Evolutionary conservation across 2,329 filamentous ascomycete species (phyloP), one percentile per base, ranked within the genome.

Genomic region (Didymella pinodella): DNA sequence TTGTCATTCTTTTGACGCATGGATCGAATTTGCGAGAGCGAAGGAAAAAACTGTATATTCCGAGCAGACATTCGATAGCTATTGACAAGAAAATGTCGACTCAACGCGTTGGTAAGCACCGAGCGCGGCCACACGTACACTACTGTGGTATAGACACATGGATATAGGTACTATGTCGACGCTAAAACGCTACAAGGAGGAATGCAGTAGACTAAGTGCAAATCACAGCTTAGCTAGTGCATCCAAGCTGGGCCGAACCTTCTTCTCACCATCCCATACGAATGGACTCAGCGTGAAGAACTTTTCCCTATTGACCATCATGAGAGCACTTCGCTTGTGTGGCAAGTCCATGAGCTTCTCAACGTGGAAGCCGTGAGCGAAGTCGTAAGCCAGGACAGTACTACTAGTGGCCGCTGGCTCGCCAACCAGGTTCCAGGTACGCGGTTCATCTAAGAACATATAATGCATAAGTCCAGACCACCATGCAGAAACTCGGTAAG

Each of bases 401-500:
- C 81, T 84, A 68, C 90, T 90, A 4, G 87, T 90, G 58, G 85
- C 86, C 73, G 90, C 89, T 32, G 91, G 90, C 79, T 94, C 91
- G 61, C 88, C 88, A 1, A 86, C 84, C 6, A 84, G 78, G 54
- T 80, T 80, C 63, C 74, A 79, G 0, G 84, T 86, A 6, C 85
- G 81, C 25, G 83, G 82, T 58, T 86, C 84, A 61, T 86, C 85
- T 7, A 87, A 77, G 74, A 86, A 86, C 67, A 83, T 81, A 72
- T 85, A 87, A 66, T 87, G 85, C 64, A 86, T 86, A 55, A 82
- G 78, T 62, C 81, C 82, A 11, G 82, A 83, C 75, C 83, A 86
- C 85, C 85, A 86, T 4, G 83, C 84, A 46, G 82, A 84, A 22
- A 86, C 85, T 1, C 85, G 81, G 61, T 84, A 80, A 2, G 83